Evolutionary conservation across 768 basidiomycete genomes (phyloP).

Genomic region (Podaxis carcinomalis): DNA sequence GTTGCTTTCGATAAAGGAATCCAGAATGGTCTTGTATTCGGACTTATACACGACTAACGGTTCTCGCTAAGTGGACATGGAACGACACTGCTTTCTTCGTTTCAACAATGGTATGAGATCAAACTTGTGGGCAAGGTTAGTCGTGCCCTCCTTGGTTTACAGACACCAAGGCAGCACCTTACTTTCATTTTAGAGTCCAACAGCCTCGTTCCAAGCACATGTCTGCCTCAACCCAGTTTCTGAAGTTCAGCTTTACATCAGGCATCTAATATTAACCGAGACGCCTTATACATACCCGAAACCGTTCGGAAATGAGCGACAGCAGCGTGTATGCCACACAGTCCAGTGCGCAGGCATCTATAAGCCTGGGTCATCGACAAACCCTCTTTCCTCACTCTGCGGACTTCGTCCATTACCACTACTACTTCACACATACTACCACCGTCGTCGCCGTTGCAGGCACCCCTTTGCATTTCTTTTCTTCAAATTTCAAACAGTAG

Average conservation of each 20-base stretch:
- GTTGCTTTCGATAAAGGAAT: constrained; percentile 1
- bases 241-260: constrained; percentile 7
- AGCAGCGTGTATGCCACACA: constrained; percentile 10
- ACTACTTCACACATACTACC: background rate
- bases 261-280: constrained; percentile 8
- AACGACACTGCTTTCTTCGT: background rate
- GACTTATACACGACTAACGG: background rate
- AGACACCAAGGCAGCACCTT: background rate
- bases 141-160: background rate
- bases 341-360: constrained; percentile 8
- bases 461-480: background rate
- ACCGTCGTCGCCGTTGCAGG: background rate
- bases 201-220: constrained; percentile 22
- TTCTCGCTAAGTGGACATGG: background rate
- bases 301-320: constrained; percentile 8
- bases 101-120: background rate
- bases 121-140: background rate
- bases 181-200: constrained; percentile 12
- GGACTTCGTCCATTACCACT: constrained; percentile 5
- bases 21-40: background rate
- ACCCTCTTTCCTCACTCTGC: constrained; percentile 1
- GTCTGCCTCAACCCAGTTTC: background rate
- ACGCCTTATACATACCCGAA: constrained; percentile 2
- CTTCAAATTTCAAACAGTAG: background rate
- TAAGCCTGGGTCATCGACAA: background rate